These are phyloP conservation scores for Globisporangium canariense DNA, from an alignment of 352 stramenopile species.

Conservation along the genomic window DNA sequence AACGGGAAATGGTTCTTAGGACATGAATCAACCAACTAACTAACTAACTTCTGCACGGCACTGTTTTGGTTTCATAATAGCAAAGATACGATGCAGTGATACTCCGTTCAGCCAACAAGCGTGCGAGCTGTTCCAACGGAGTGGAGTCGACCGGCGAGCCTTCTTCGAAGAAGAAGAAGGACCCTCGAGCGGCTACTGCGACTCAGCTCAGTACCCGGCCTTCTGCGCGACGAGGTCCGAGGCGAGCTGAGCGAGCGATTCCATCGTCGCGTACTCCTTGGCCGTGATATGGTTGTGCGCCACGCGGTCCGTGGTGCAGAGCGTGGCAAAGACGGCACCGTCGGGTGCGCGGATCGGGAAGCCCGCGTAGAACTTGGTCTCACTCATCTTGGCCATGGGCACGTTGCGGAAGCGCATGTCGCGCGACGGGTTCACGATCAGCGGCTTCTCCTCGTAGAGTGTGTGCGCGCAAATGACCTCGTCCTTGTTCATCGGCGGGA, in stretches of 20 bases:
- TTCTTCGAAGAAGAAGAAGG: background rate
- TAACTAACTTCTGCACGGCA: too few relatives aligned
- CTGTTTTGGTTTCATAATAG: background rate
- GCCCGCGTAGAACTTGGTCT: conserved; percentile 59
- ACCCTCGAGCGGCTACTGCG: too few relatives aligned
- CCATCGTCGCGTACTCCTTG: conserved; percentile 68
- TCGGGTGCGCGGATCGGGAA: conserved; percentile 54
- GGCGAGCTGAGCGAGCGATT: conserved; percentile 49
- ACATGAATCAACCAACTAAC: background rate
- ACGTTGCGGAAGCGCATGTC: conserved; percentile 60
- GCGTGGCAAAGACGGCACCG: conserved; percentile 38
- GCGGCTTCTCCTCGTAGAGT: conserved; percentile 48
- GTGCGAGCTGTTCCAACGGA: background rate
- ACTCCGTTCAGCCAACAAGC: background rate
- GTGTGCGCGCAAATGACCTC: conserved; percentile 54
- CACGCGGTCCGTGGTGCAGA: conserved; percentile 43
- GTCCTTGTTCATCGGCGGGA: conserved; percentile 20
- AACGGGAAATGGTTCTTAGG: background rate
- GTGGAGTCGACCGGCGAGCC: background rate
- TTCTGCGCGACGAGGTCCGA: conserved; percentile 32
- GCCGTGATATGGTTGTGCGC: conserved; percentile 51
- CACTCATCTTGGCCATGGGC: conserved; percentile 31
- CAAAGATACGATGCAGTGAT: conserved; percentile 7
- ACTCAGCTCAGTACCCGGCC: background rate
- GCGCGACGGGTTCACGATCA: conserved; percentile 51